Percentiles rank a stretch among this genome's conserved stretches.
These are phyloP conservation scores for Cercophora scortea DNA, from an alignment of 495 filamentous ascomycete species.

Conservation along the genomic window DNA sequence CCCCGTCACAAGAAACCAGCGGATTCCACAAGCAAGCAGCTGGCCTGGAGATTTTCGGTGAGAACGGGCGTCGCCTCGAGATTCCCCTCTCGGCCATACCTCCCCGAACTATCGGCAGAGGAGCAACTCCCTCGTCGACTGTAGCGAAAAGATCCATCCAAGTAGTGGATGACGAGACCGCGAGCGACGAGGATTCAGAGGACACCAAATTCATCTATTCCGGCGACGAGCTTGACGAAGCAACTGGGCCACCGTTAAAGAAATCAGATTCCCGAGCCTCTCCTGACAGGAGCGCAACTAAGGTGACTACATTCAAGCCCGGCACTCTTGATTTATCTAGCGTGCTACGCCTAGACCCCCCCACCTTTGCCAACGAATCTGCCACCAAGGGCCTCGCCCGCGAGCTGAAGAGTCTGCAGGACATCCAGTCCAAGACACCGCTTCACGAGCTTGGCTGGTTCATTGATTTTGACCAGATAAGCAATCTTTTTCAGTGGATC, in stretches of 20 bases:
- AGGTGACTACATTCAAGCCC: conserved; percentile 57
- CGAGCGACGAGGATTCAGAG: conserved; percentile 47
- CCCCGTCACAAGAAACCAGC: not conserved
- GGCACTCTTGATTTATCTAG: conserved; percentile 48
- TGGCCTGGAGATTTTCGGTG: conserved; percentile 4
- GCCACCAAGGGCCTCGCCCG: conserved; percentile 57
- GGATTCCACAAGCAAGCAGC: not conserved
- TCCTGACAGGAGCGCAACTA: not conserved
- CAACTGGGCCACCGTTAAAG: not conserved
- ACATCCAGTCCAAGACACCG: conserved; percentile 51
- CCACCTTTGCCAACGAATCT: conserved; percentile 57
- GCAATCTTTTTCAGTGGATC: conserved; percentile 88
- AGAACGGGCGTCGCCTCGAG: not conserved
- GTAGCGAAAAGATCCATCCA: conserved; percentile 2
- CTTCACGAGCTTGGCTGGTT: conserved; percentile 79
- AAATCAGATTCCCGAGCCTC: not conserved
- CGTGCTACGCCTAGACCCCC: conserved; percentile 52
- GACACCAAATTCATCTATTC: conserved; percentile 42
- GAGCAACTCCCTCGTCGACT: not conserved
- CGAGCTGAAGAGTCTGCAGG: conserved; percentile 53
- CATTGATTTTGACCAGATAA: conserved; percentile 48
- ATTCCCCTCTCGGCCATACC: conserved; percentile 26
- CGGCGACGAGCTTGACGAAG: conserved; percentile 20
- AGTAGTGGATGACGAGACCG: conserved; percentile 25
- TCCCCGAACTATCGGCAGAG: conserved; percentile 1